Conservation (phyloP, 768 basidiomycete genomes). For the Cubamyces sp. region DNA sequence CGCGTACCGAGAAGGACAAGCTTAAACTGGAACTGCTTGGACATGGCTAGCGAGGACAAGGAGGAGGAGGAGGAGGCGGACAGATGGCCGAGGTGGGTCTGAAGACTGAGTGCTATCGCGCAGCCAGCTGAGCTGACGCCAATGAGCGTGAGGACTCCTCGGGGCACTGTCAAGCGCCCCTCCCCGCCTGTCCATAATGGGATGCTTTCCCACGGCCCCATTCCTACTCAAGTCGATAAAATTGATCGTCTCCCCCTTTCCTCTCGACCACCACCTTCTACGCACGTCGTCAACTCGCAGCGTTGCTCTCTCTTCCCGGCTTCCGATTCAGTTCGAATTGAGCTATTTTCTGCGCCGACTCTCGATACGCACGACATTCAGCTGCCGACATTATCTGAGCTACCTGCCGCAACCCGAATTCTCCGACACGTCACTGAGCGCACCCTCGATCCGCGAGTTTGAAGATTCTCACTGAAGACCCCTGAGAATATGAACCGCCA, state of each 20-base stretch:
- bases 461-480: constrained; percentile 24
- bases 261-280: constrained; percentile 14
- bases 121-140: constrained; percentile 14
- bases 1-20: constrained; percentile 89
- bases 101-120: constrained; percentile 26
- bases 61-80: constrained; percentile 35
- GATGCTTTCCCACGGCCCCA: constrained; percentile 18
- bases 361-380: not conserved
- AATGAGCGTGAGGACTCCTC: constrained; percentile 12
- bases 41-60: constrained; percentile 59
- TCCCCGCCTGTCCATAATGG: constrained; percentile 1
- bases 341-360: constrained; percentile 11
- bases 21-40: constrained; percentile 94
- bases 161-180: constrained; percentile 13
- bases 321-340: constrained; percentile 25
- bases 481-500: constrained; percentile 77
- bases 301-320: constrained; percentile 8
- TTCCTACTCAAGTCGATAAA: constrained; percentile 10
- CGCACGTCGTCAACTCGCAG: constrained; percentile 11
- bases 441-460: constrained; percentile 19
- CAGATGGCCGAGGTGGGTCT: constrained; percentile 20
- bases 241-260: constrained; percentile 11
- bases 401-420: not conserved
- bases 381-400: constrained; percentile 1
- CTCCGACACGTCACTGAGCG: constrained; percentile 30